phyloP scores from a whole-genome alignment of 2,329 filamentous ascomycete genomes.

The Xylaria arbuscula region DNA sequence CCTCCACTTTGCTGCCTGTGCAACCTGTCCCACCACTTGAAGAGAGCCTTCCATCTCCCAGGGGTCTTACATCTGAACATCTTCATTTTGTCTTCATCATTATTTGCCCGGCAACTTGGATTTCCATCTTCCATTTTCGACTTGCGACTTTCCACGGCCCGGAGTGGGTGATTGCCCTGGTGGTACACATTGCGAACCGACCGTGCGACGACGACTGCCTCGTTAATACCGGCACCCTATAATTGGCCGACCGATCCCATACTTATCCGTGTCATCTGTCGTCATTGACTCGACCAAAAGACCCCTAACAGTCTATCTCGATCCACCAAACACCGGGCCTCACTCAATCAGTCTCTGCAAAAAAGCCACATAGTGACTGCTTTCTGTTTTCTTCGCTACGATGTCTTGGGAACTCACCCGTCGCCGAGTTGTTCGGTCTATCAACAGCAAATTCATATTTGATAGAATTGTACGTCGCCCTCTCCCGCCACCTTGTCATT shows the following conservation, averaged over 20 bases:
- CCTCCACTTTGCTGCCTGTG: background rate
- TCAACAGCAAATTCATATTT: constrained; percentile 79
- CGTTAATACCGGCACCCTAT: constrained; percentile 7
- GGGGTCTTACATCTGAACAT: constrained; percentile 13
- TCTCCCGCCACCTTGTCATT: constrained; percentile 12
- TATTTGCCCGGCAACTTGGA: background rate
- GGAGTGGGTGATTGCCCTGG: constrained; percentile 6
- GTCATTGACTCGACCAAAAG: constrained; percentile 28
- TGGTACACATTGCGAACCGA: constrained; percentile 12
- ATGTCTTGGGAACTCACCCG: constrained; percentile 70
- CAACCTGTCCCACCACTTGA: background rate
- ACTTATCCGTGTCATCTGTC: constrained; percentile 32
- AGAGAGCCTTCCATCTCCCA: background rate
- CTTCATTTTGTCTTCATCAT: constrained; percentile 24
- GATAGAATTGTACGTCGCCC: constrained; percentile 73
- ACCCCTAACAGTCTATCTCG: constrained; percentile 23
- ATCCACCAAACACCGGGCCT: constrained; percentile 29
- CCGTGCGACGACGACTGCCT: constrained; percentile 33
- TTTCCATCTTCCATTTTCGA: background rate
- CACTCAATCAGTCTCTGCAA: constrained; percentile 10
- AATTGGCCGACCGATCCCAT: background rate
- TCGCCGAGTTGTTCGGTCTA: constrained; percentile 70
- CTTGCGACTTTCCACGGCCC: background rate
- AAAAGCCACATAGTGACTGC: constrained; percentile 2
- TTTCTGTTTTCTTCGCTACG: constrained; percentile 38